Conservation (phyloP, 139 green algal genomes). For the Picochlorum sp. region DNA sequence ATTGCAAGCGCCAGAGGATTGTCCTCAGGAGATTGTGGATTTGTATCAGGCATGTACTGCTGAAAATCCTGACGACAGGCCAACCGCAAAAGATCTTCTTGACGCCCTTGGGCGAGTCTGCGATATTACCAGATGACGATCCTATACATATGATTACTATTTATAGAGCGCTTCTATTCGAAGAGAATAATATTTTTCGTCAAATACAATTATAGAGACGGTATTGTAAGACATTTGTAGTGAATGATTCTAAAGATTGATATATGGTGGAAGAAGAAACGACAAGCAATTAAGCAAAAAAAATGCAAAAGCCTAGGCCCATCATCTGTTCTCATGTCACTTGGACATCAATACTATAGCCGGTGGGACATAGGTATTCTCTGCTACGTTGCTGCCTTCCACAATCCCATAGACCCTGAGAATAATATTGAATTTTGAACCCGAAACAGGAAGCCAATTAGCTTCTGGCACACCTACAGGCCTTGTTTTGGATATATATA, state of each 20-base stretch:
- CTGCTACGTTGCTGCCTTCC: not conserved
- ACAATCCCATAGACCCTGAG: not conserved
- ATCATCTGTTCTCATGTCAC: no score
- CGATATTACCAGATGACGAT: no score
- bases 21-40: constrained; percentile 24
- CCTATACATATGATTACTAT: not conserved
- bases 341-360: not conserved
- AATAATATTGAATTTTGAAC: not conserved
- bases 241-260: no score
- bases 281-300: no score
- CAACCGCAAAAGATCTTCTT: constrained; percentile 24
- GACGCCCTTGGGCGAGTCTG: not conserved
- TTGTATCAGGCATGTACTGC: constrained; percentile 22
- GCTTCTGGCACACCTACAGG: not conserved
- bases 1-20: constrained; percentile 26
- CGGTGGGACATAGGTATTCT: not conserved
- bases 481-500: not conserved
- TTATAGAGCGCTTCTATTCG: no score
- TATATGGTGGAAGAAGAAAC: no score
- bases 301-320: no score
- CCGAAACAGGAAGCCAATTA: not conserved
- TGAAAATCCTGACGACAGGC: constrained; percentile 24
- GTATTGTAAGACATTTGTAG: no score
- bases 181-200: no score
- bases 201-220: no score